These are phyloP conservation scores for Fraxinus nigra DNA, from an alignment of 305 asterid genomes.

Conservation along the genomic window DNA sequence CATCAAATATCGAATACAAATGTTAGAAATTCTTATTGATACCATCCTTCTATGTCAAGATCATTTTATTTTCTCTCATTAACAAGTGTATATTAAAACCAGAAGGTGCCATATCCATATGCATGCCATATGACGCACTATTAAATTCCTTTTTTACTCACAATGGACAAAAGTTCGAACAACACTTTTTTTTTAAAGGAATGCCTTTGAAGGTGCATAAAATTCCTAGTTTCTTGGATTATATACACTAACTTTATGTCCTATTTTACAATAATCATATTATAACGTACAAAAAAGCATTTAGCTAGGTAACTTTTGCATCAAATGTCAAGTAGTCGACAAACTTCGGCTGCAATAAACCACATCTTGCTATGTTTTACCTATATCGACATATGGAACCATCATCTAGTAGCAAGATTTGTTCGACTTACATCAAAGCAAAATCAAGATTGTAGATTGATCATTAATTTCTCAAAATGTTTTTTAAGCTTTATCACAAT, in stretches of 20 bases:
- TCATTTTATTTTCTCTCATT: background rate
- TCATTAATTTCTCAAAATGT: slow-evolving; percentile 1
- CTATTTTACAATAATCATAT: background rate
- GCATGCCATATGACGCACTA: background rate
- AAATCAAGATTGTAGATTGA: background rate
- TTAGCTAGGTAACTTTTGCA: background rate
- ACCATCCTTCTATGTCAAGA: background rate
- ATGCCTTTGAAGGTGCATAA: slow-evolving; percentile 21
- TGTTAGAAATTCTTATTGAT: background rate
- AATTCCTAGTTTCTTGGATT: slow-evolving; percentile 45
- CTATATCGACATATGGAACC: slow-evolving; percentile 5
- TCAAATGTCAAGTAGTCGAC: slow-evolving; percentile 18
- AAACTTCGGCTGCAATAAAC: slow-evolving; percentile 27
- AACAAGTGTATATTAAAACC: background rate
- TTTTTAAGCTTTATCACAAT: background rate
- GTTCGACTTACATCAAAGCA: background rate
- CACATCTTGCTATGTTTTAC: slow-evolving; percentile 12
- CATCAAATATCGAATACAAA: background rate
- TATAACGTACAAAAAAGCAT: background rate
- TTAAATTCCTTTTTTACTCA: background rate
- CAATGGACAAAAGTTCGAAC: background rate
- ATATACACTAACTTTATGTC: slow-evolving; percentile 9
- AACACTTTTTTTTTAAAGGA: slow-evolving; percentile 15
- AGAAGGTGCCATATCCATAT: background rate
- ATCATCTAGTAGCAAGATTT: slow-evolving; percentile 4